These are phyloP conservation scores for Colletotrichum tamarilloi DNA, from an alignment of 2,329 filamentous ascomycete species.

Conservation along the genomic window DNA sequence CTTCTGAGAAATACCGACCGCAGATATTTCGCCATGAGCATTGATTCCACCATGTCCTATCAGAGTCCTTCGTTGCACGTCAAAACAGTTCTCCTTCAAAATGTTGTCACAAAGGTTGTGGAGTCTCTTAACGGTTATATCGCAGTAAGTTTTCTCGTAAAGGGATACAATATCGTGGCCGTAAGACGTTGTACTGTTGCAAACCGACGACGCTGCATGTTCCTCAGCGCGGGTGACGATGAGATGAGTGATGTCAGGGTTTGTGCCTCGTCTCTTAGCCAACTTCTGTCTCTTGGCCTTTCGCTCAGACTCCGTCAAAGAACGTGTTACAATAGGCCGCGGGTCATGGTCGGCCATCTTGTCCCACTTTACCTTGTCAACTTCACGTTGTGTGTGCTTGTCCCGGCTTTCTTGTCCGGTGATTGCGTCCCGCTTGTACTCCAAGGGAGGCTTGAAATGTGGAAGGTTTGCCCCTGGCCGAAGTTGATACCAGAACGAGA, in stretches of 20 bases:
- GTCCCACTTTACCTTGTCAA: slow-evolving; percentile 33
- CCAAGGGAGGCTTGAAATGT: slow-evolving; percentile 40
- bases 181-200: slow-evolving; percentile 41
- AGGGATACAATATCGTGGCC: slow-evolving; percentile 47
- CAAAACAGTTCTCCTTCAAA: background rate
- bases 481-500: slow-evolving; percentile 36
- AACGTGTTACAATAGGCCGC: background rate
- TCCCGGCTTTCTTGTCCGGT: slow-evolving; percentile 27
- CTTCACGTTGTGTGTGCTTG: slow-evolving; percentile 31
- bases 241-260: slow-evolving; percentile 30
- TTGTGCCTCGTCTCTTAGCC: background rate
- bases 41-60: slow-evolving; percentile 1
- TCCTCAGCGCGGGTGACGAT: slow-evolving; percentile 37
- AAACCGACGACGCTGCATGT: slow-evolving; percentile 46
- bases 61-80: slow-evolving; percentile 1
- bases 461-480: slow-evolving; percentile 38
- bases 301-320: background rate
- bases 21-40: background rate
- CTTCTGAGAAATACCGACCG: background rate
- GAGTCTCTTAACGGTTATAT: slow-evolving; percentile 43
- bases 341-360: slow-evolving; percentile 10
- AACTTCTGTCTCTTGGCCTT: background rate
- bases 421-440: slow-evolving; percentile 37
- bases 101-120: slow-evolving; percentile 41
- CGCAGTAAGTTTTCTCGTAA: slow-evolving; percentile 44